Evolutionary conservation across 2,329 filamentous ascomycete species (phyloP), one percentile per base, ranked within the genome.

Genomic region (Ceratocystis papillata): DNA sequence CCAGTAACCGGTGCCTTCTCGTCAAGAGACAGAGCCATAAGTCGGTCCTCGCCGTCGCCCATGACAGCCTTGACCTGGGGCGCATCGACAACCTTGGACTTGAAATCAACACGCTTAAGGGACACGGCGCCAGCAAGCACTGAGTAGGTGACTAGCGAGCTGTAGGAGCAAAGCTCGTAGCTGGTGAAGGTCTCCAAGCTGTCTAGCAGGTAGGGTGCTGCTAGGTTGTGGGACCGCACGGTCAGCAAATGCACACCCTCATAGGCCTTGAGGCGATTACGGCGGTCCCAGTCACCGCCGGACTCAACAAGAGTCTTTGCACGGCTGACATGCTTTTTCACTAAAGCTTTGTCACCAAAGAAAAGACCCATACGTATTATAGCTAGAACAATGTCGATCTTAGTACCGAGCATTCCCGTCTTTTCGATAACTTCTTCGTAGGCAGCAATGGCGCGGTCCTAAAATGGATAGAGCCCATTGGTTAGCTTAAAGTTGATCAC

Each of bases 221-320:
- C 92, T 67, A 90, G 80, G 75, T 87, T 89, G 81, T 97, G 91
- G 69, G 91, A 92, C 71, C 94, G 91, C 70, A 94, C 85, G 28
- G 93, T 97, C 71, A 99, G 86, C 67, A 96, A 84, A 75, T 97
- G 88, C 66, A 99, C 82, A 69, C 94, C 94, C 75, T 96, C 91
- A 82, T 99, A 99, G 70, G 94, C 94, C 87, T 99, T 99, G 73
- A 99, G 85, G 68, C 94, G 88, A 80, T 99, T 99, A 75, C 94
- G 88, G 70, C 94, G 89, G 76, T 99, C 94, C 94, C 94, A 99
- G 77, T 99, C 94, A 76, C 94, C 94, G 71, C 94, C 94, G 70
- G 88, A 88, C 74, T 99, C 94, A 44, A 99, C 92, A 63, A 99
- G 82, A 2, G 88, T 83, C 78, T 89, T 90, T 71, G 92, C 92